Evolutionary conservation across 1,139 yeast genomes (phyloP), one percentile per base, ranked within the genome.

Genomic region (Hyphopichia fennica): DNA sequence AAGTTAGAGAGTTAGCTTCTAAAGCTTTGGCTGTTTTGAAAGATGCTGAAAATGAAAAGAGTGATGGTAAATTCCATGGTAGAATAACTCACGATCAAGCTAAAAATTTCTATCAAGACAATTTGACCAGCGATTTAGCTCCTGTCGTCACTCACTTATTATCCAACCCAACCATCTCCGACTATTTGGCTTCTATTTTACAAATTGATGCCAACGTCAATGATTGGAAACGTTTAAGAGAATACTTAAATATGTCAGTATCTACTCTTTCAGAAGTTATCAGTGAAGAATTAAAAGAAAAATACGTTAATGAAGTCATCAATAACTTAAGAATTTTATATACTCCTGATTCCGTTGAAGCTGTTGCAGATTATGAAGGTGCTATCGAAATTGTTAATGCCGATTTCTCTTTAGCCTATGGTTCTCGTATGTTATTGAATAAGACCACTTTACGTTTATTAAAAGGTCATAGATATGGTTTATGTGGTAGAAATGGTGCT

Each of bases 401-500:
- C 30, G 95, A 88, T 61, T 93, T 93, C 65, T 93, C 98, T 0
- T 75, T 93, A 52, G 99, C 99, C 31, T 93, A 93, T 62, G 99
- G 99, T 68, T 87, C 96, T 34, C 84, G 98, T 69, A 93, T 93
- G 97, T 79, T 93, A 56, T 75, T 93, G 57, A 93, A 91, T 77
- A 91, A 93, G 69, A 91, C 99, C 42, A 85, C 77, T 49, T 72
- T 93, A 61, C 80, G 96, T 59, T 77, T 93, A 47, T 75, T 87
- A 57, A 90, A 91, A 72, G 99, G 99, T 54, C 97, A 88, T 67
- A 82, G 99, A 65, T 93, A 93, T 61, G 99, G 99, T 72, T 79
- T 93, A 50, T 90, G 97, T 75, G 99, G 99, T 59, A 82, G 98
- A 69, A 93, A 93, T 65, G 99, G 99, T 79, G 97, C 97, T 45